These are phyloP conservation scores for Tolypocladium paradoxum DNA, from an alignment of 2,329 filamentous ascomycete species.

Conservation along the genomic window DNA sequence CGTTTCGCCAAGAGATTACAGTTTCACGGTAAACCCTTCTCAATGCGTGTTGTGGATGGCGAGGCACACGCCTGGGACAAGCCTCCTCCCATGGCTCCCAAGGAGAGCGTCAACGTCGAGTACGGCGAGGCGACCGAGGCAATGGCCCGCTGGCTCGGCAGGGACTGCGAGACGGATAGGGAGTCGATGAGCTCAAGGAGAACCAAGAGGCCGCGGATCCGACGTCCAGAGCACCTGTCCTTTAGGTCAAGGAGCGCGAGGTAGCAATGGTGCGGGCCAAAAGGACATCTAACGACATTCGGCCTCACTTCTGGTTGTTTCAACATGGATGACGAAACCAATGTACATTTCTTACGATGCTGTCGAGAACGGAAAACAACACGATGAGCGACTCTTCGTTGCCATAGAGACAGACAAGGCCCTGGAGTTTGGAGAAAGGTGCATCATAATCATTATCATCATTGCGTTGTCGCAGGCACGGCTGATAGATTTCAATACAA, in stretches of 20 bases:
- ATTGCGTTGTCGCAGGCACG: not conserved
- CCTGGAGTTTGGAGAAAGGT: not conserved
- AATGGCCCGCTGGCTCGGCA: conserved; percentile 31
- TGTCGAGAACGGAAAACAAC: not conserved
- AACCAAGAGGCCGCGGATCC: conserved; percentile 19
- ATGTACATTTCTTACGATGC: not conserved
- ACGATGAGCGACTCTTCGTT: not conserved
- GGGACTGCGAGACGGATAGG: conserved; percentile 23
- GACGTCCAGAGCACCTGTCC: conserved; percentile 19
- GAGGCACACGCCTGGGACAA: conserved; percentile 41
- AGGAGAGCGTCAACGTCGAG: conserved; percentile 32
- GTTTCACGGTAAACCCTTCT: conserved; percentile 19
- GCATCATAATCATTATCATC: not conserved
- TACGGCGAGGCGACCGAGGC: conserved; percentile 31
- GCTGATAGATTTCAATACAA: conserved; percentile 1
- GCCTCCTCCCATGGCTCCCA: conserved; percentile 31
- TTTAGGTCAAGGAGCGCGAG: conserved; percentile 21
- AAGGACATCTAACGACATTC: not conserved
- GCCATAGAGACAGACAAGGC: too few species aligned
- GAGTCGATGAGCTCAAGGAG: conserved; percentile 24
- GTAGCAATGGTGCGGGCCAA: conserved; percentile 5
- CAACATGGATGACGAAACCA: not conserved
- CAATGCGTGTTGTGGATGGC: conserved; percentile 30
- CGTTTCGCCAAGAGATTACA: conserved; percentile 49
- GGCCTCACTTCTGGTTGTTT: not conserved